Evolutionary conservation across 2,329 filamentous ascomycete genomes (phyloP).

Genomic region (Cadophora sp.): DNA sequence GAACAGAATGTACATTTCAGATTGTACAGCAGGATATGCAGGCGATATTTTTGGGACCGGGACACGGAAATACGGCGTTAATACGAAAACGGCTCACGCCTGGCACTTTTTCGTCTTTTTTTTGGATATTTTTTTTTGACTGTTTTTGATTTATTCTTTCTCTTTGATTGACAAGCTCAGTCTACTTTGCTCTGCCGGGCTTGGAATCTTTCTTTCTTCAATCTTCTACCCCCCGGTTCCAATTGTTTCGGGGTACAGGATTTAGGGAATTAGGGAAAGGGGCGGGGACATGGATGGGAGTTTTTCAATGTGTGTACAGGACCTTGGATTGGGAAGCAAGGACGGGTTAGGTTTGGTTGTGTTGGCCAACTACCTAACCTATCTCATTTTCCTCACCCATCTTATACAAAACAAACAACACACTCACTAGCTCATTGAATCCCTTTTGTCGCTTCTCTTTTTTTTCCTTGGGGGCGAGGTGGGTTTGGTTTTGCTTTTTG

Average conservation of each 20-base stretch:
- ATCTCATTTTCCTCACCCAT: not conserved
- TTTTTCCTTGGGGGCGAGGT: not conserved
- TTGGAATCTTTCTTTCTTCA: too few species aligned
- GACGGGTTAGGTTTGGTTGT: not conserved
- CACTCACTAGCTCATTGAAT: slow-evolving; percentile 3
- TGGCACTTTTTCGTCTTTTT: not conserved
- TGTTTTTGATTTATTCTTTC: not conserved
- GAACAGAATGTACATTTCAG: slow-evolving; percentile 7
- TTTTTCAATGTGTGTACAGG: too few species aligned
- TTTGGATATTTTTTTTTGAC: too few species aligned
- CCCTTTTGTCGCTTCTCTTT: slow-evolving; percentile 12
- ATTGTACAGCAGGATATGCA: slow-evolving; percentile 5
- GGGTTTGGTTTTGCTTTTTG: not conserved
- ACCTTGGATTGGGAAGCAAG: not conserved
- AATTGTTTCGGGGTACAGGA: not conserved
- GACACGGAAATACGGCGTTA: not conserved
- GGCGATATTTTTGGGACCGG: not conserved
- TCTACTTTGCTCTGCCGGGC: too few species aligned
- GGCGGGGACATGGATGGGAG: too few species aligned
- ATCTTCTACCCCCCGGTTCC: not conserved
- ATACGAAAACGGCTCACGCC: slow-evolving; percentile 16
- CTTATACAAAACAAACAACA: not conserved
- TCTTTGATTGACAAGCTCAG: not conserved
- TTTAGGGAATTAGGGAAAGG: not conserved
- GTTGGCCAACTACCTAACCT: too few species aligned